These are phyloP conservation scores for Blakeslea trispora DNA, from an alignment of 371 early-diverging fungal genomes.

Conservation along the genomic window DNA sequence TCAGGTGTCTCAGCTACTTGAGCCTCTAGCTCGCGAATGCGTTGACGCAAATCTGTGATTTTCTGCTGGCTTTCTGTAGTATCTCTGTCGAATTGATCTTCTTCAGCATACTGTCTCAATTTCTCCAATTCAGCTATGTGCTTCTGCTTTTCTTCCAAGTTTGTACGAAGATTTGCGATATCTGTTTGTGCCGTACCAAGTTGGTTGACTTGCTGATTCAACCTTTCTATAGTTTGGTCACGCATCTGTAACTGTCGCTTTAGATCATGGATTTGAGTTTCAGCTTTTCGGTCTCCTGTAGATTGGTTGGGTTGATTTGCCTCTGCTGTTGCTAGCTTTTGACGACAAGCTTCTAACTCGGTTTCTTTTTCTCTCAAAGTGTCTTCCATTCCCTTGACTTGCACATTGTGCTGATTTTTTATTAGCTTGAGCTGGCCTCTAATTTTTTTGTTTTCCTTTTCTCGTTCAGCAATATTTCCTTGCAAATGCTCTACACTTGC, in stretches of 20 bases:
- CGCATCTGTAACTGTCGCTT: slow-evolving; percentile 19
- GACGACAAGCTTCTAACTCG: slow-evolving; percentile 5
- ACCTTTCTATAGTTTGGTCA: slow-evolving; percentile 16
- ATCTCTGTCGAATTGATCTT: slow-evolving; percentile 15
- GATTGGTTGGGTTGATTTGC: not conserved
- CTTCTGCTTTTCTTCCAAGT: slow-evolving; percentile 3
- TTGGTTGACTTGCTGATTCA: slow-evolving; percentile 8
- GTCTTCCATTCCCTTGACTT: slow-evolving; percentile 9
- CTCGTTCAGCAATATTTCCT: slow-evolving; percentile 2
- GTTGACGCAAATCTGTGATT: slow-evolving; percentile 14
- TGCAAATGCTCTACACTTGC: slow-evolving; percentile 1
- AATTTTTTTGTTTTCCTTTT: slow-evolving; percentile 25
- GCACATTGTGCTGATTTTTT: slow-evolving; percentile 17
- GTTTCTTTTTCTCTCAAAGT: slow-evolving; percentile 10
- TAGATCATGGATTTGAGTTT: slow-evolving; percentile 15
- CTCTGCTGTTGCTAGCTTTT: not conserved
- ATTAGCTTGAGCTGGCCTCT: slow-evolving; percentile 22
- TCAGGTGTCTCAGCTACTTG: slow-evolving; percentile 21
- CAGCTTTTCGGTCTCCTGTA: slow-evolving; percentile 12
- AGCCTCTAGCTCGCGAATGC: slow-evolving; percentile 17
- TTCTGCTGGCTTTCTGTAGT: slow-evolving; percentile 16
- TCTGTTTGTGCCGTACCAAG: slow-evolving; percentile 5
- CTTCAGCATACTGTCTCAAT: slow-evolving; percentile 9
- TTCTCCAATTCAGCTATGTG: slow-evolving; percentile 7
- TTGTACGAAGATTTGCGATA: slow-evolving; percentile 4